A percentile compares a stretch with the other conserved stretches of the same genome.
Evolutionary conservation across 495 filamentous ascomycete species (phyloP).

Genomic region (Penicillium cinerascens): DNA sequence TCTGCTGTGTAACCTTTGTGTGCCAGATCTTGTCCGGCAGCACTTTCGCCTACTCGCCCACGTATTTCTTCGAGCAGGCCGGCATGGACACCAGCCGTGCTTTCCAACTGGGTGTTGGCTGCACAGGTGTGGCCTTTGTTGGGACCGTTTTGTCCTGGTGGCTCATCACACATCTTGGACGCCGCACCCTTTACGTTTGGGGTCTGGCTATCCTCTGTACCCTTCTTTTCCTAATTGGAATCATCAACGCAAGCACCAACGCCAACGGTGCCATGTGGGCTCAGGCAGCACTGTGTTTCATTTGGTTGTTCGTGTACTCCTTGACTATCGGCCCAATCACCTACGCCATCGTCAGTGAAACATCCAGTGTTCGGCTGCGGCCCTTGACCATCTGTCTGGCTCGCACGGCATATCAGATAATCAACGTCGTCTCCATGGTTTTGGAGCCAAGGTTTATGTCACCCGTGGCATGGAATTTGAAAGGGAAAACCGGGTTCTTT

Average conservation of each 20-base stretch:
- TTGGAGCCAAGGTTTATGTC: conserved; percentile 66
- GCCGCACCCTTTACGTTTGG: conserved; percentile 65
- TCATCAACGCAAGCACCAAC: conserved; percentile 54
- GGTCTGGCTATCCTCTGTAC: conserved; percentile 54
- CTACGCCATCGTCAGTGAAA: conserved; percentile 69
- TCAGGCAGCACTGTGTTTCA: conserved; percentile 54
- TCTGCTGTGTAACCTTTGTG: conserved; percentile 64
- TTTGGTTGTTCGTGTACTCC: conserved; percentile 67
- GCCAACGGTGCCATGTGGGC: conserved; percentile 33
- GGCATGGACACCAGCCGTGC: conserved; percentile 54
- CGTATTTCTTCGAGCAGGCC: conserved; percentile 69
- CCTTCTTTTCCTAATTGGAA: conserved; percentile 63
- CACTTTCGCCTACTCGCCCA: conserved; percentile 66
- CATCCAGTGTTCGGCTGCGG: conserved; percentile 62
- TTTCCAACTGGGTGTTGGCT: conserved; percentile 46
- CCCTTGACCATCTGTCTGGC: conserved; percentile 63
- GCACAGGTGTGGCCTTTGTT: conserved; percentile 60
- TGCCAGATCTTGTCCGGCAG: conserved; percentile 72
- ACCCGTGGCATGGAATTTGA: conserved; percentile 62
- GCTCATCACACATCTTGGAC: conserved; percentile 49
- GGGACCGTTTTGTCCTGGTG: conserved; percentile 54
- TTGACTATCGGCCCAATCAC: conserved; percentile 67
- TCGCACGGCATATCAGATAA: conserved; percentile 63
- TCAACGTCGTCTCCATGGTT: conserved; percentile 59
- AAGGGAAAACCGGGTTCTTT: conserved; percentile 66